A percentile compares a stretch with the other conserved stretches of the same genome.
Conservation (phyloP, 352 stramenopile genomes). For the Sclerospora graminicola region DNA sequence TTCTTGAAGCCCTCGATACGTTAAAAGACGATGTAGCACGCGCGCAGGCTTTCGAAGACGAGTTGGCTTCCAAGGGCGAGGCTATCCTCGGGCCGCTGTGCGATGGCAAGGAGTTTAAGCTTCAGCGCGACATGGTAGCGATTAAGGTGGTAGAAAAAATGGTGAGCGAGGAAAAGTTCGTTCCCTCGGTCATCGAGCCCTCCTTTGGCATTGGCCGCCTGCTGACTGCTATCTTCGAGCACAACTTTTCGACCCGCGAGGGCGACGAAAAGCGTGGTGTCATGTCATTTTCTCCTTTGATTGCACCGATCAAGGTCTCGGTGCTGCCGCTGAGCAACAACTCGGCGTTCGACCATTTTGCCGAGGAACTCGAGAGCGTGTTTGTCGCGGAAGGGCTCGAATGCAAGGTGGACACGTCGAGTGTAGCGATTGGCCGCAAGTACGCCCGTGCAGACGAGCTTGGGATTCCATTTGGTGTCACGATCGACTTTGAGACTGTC, state of each 20-base stretch:
- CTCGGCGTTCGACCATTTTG: constrained; percentile 71
- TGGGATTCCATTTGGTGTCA: constrained; percentile 97
- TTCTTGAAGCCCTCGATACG: constrained; percentile 59
- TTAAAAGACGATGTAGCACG: constrained; percentile 88
- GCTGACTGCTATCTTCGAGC: constrained; percentile 96
- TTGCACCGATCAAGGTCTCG: constrained; percentile 98
- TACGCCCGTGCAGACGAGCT: constrained; percentile 97
- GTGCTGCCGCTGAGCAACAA: constrained; percentile 91
- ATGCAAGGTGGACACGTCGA: constrained; percentile 93
- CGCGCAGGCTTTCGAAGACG: constrained; percentile 83
- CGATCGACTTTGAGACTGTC: constrained; percentile 97
- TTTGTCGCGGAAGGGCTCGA: constrained; percentile 59
- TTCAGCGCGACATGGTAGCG: constrained; percentile 92
- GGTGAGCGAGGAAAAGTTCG: constrained; percentile 97
- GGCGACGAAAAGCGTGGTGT: constrained; percentile 95
- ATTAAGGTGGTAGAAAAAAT: constrained; percentile 93
- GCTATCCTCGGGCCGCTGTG: constrained; percentile 82
- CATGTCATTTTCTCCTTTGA: constrained; percentile 94
- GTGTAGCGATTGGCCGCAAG: constrained; percentile 91
- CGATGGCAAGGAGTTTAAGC: constrained; percentile 82
- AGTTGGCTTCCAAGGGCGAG: constrained; percentile 85
- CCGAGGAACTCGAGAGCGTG: constrained; percentile 61
- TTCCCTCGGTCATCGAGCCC: constrained; percentile 98
- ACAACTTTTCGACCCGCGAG: constrained; percentile 96
- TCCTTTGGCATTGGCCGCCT: constrained; percentile 98